phyloP scores from a whole-genome alignment of 2,329 filamentous ascomycete genomes.

The Colletotrichum neosansevieriae region DNA sequence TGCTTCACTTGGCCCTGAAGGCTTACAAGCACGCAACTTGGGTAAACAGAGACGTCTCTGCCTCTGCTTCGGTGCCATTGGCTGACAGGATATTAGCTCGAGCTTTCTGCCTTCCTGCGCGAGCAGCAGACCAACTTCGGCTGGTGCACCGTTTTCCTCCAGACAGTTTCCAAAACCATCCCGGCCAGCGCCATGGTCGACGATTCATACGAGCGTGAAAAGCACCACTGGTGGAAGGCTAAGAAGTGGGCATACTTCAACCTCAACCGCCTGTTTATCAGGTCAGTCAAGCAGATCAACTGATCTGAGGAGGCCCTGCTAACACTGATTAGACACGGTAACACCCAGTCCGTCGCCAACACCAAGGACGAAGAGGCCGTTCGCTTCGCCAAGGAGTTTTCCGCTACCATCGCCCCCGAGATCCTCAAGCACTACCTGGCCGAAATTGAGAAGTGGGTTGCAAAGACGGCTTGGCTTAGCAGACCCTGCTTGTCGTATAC shows the following conservation, averaged over 20 bases:
- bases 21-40: constrained; percentile 99
- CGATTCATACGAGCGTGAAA: constrained; percentile 85
- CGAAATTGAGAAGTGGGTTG: constrained; percentile 98
- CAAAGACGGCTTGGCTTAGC: constrained; percentile 94
- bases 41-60: constrained; percentile 58
- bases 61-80: constrained; percentile 11
- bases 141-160: constrained; percentile 96
- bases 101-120: constrained; percentile 82
- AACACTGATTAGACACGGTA: constrained; percentile 79
- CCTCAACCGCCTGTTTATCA: constrained; percentile 92
- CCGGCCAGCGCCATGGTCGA: constrained; percentile 83
- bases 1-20: constrained; percentile 95
- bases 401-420: constrained; percentile 90
- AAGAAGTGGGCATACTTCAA: constrained; percentile 99
- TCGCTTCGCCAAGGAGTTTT: constrained; percentile 90
- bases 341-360: constrained; percentile 72
- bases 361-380: constrained; percentile 81
- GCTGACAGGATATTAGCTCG: constrained; percentile 72
- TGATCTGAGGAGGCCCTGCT: constrained; percentile 40
- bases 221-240: constrained; percentile 99
- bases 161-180: constrained; percentile 86
- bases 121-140: constrained; percentile 87
- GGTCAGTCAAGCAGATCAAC: constrained; percentile 63
- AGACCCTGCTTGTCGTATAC: constrained; percentile 94
- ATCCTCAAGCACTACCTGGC: constrained; percentile 94